Conservation (phyloP, 2,329 filamentous ascomycete genomes). For the Neofusicoccum umdonicola region DNA sequence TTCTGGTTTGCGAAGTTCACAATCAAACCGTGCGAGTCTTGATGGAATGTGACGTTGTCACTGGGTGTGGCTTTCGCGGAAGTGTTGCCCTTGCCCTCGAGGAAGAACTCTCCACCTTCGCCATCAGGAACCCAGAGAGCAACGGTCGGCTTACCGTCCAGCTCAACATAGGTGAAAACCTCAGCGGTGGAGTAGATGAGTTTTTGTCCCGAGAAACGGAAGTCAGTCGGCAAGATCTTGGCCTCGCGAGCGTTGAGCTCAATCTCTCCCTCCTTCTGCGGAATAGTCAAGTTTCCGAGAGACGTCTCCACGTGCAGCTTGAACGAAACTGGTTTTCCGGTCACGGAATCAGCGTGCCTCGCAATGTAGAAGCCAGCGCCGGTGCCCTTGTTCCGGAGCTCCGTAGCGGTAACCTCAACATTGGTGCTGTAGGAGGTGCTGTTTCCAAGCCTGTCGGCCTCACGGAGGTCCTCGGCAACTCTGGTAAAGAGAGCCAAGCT, state of each 20-base stretch:
- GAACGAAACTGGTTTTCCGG: slow-evolving; percentile 52
- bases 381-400: slow-evolving; percentile 59
- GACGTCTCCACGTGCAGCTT: slow-evolving; percentile 58
- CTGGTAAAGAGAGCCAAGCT: slow-evolving; percentile 60
- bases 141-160: slow-evolving; percentile 35
- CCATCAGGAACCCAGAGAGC: slow-evolving; percentile 40
- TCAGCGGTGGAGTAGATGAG: slow-evolving; percentile 54
- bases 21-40: slow-evolving; percentile 36
- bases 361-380: slow-evolving; percentile 60
- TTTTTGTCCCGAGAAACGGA: slow-evolving; percentile 52
- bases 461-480: slow-evolving; percentile 55
- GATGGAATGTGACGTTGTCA: slow-evolving; percentile 43
- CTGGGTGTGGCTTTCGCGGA: slow-evolving; percentile 38
- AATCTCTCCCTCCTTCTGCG: slow-evolving; percentile 49
- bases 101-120: slow-evolving; percentile 41
- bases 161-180: slow-evolving; percentile 43
- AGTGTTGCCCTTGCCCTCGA: slow-evolving; percentile 37
- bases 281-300: slow-evolving; percentile 54
- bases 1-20: slow-evolving; percentile 30
- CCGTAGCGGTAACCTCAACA: slow-evolving; percentile 51
- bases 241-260: slow-evolving; percentile 60
- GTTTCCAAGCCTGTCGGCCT: slow-evolving; percentile 51
- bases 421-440: slow-evolving; percentile 54
- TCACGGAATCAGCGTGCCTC: slow-evolving; percentile 55
- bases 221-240: slow-evolving; percentile 62